Conservation (phyloP, 2,329 filamentous ascomycete species). For the Fusarium marasasianum region DNA sequence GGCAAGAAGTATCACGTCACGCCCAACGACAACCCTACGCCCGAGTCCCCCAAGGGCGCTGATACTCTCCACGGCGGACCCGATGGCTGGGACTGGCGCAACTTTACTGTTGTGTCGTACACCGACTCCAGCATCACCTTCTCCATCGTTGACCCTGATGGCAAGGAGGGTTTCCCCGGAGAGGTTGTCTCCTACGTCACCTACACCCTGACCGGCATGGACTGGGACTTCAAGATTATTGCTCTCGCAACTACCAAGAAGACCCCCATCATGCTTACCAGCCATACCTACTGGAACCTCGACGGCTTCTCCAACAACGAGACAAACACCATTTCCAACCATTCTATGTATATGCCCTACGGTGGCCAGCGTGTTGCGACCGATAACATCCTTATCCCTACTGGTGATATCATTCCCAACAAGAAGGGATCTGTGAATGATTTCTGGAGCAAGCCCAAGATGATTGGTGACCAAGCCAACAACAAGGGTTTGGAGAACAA, state of each 20-base stretch:
- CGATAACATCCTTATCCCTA: conserved; percentile 78
- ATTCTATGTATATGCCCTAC: conserved; percentile 78
- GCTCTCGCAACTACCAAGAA: conserved; percentile 76
- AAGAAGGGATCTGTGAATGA: conserved; percentile 75
- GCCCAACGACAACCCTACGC: conserved; percentile 70
- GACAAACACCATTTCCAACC: conserved; percentile 72
- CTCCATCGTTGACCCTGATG: conserved; percentile 75
- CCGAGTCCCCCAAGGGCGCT: conserved; percentile 60
- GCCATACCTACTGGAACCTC: conserved; percentile 83
- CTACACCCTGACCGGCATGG: conserved; percentile 72
- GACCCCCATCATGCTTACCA: conserved; percentile 84
- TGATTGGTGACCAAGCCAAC: conserved; percentile 75
- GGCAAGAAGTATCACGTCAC: conserved; percentile 66
- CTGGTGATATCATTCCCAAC: conserved; percentile 78
- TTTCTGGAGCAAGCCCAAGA: conserved; percentile 84
- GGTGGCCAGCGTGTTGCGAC: conserved; percentile 73
- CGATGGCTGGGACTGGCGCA: conserved; percentile 80
- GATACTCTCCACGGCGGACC: conserved; percentile 76
- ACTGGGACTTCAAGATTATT: conserved; percentile 79
- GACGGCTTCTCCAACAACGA: conserved; percentile 81
- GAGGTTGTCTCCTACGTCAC: conserved; percentile 79
- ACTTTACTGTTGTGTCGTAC: conserved; percentile 79
- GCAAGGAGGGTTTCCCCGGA: conserved; percentile 80
- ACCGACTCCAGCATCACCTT: conserved; percentile 77
- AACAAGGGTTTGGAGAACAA: conserved; percentile 72